Conservation (phyloP, 257 asterid genomes). For the Dorcoceras hygrometricum region DNA sequence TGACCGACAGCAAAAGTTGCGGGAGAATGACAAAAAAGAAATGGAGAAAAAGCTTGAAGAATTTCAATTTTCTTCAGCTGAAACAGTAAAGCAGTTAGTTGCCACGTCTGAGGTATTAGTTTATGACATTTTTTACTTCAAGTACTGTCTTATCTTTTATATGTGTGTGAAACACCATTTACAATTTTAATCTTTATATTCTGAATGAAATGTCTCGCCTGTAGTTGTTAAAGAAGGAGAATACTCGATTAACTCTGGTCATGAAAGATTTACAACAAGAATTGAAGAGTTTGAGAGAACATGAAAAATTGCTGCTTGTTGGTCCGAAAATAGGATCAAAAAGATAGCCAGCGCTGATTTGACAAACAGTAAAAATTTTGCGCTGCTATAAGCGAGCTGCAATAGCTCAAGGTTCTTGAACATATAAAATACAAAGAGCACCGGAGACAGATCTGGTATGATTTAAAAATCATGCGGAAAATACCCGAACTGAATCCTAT, state of each 20-base stretch:
- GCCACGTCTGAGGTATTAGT: slow-evolving; percentile 71
- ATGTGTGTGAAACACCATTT: not conserved
- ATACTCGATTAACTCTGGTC: slow-evolving; percentile 37
- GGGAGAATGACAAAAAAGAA: slow-evolving; percentile 54
- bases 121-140: slow-evolving; percentile 14
- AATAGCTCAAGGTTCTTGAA: too few species aligned
- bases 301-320: slow-evolving; percentile 34
- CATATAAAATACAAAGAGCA: too few species aligned
- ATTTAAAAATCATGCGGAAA: too few species aligned
- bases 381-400: too few species aligned
- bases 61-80: slow-evolving; percentile 52
- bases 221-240: slow-evolving; percentile 55
- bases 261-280: slow-evolving; percentile 38
- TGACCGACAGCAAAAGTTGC: slow-evolving; percentile 66
- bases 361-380: too few species aligned
- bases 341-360: too few species aligned
- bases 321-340: too few species aligned
- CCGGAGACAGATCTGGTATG: too few species aligned
- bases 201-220: slow-evolving; percentile 19
- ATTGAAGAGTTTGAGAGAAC: slow-evolving; percentile 43
- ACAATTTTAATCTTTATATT: slow-evolving; percentile 10
- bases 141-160: not conserved
- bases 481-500: too few species aligned
- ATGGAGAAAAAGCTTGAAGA: slow-evolving; percentile 52
- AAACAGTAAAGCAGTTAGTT: slow-evolving; percentile 51